Conservation (phyloP, 257 asterid genomes). For the Craterostigma plantagineum region DNA sequence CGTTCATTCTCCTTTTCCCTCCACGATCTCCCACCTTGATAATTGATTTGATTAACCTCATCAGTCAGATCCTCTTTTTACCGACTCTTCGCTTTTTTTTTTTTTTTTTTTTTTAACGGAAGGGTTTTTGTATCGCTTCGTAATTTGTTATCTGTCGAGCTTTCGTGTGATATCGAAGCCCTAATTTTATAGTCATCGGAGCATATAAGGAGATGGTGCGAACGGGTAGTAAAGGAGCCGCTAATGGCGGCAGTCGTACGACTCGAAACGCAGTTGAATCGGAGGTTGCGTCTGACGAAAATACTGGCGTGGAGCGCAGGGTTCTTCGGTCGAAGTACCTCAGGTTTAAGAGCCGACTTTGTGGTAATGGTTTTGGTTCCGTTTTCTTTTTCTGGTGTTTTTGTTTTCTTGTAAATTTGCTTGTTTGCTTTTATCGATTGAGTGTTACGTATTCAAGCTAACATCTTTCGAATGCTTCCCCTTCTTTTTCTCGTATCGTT, state of each 20-base stretch:
- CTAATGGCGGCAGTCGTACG: conserved; percentile 10
- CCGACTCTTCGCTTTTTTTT: background rate
- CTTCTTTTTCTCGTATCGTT: background rate
- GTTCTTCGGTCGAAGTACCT: conserved; percentile 34
- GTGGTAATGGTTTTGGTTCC: conserved; percentile 15
- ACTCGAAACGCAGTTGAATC: conserved; percentile 17
- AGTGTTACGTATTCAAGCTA: background rate
- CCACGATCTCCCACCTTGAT: background rate
- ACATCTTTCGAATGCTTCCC: background rate
- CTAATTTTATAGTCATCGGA: conserved; percentile 8
- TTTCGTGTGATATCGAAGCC: conserved; percentile 4
- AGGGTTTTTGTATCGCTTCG: conserved; percentile 1
- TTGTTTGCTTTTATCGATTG: background rate
- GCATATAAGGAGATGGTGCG: conserved; percentile 12
- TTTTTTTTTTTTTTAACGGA: too few relatives aligned
- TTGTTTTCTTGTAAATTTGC: background rate
- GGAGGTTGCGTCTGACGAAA: conserved; percentile 11
- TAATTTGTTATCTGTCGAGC: background rate
- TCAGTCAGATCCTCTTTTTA: background rate
- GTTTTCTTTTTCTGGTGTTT: too few relatives aligned
- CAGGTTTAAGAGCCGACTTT: conserved; percentile 22
- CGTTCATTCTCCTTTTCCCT: background rate
- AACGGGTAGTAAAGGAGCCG: conserved; percentile 16
- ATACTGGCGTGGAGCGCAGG: conserved; percentile 16
- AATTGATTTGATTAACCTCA: too few relatives aligned